These are phyloP conservation scores for Oryza meridionalis DNA, from an alignment of 176 grass and related monocot species.

Conservation along the genomic window DNA sequence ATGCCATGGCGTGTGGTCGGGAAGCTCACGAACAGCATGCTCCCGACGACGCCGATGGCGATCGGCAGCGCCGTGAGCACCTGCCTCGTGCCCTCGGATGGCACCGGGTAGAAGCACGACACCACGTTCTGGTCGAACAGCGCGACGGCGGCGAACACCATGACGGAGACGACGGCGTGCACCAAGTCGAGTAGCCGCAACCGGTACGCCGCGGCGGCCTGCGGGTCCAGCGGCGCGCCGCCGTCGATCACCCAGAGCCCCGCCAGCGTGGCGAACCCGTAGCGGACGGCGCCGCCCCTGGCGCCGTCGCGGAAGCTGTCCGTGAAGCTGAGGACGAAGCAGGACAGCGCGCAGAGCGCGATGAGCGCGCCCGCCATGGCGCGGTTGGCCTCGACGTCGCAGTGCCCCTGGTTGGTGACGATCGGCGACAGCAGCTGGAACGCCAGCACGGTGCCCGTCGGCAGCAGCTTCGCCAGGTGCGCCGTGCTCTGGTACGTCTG, in stretches of 20 bases:
- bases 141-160: constrained; percentile 76
- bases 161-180: constrained; percentile 64
- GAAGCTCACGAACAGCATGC: constrained; percentile 80
- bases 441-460: constrained; percentile 77
- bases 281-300: constrained; percentile 54
- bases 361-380: constrained; percentile 58
- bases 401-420: constrained; percentile 58
- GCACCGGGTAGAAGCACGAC: constrained; percentile 74
- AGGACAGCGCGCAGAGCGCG: constrained; percentile 75
- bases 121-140: constrained; percentile 84
- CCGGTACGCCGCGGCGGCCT: constrained; percentile 31
- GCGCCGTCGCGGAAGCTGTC: constrained; percentile 69
- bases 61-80: constrained; percentile 70
- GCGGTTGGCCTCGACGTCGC: constrained; percentile 44
- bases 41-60: constrained; percentile 69
- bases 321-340: constrained; percentile 85
- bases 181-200: constrained; percentile 63
- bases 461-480: constrained; percentile 79
- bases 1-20: constrained; percentile 83
- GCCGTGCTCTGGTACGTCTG: constrained; percentile 82
- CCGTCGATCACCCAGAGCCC: constrained; percentile 87
- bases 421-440: constrained; percentile 82
- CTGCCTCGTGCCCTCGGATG: constrained; percentile 61
- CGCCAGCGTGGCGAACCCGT: constrained; percentile 64
- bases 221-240: constrained; percentile 44